Base-by-base conservation (phyloP, 2,329 filamentous ascomycete species). In the Lasiodiplodia hormozganensis region DNA sequence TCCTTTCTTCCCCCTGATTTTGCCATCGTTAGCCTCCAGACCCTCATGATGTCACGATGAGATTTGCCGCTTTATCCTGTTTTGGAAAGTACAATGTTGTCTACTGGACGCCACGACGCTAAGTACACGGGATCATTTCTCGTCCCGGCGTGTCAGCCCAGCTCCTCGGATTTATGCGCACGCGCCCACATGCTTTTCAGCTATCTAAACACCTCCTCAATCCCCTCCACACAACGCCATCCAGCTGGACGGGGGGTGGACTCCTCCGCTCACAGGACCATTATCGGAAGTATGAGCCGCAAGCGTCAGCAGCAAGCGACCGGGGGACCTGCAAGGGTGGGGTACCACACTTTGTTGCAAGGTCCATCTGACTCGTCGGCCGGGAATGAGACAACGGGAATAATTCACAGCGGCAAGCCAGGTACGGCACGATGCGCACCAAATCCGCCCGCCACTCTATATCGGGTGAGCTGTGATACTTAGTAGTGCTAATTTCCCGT, bases 351-450 rank as follows among this genome's bases (percentile, higher is more conserved):
- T 64, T 52, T 31, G 43, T 49, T 49, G 43, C 60, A 34, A 38
- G 43, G 47, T 18, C 8, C n/a, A 21, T 64, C 60, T 64, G 60
- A 64, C 60, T 64, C 60, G 60, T n/a, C 21, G 4, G 4, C 47
- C 60, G 60, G 60, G 31, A 64, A 64, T 64, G 60, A 52, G 4
- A 25, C 4, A 14, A 18, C 60, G 60, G 60, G 31, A 64, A 64
- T 64, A 64, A 64, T 10, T 11, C 8, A 18, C n/a, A 6, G 43
- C n/a, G 28, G 23, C 43, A 21, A 31, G 60, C 60, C 40, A 49
- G 58, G 58, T 38, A 64, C 60, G 40, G 60, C 47, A 36, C 47
- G 60, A 64, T 64, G 25, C 25, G 28, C 58, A 34, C 40, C 18
- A 49, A 43, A 28, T 6, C n/a, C 25, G 40, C 58, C 43, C 40